Evolutionary conservation across 352 stramenopile genomes (phyloP).

Genomic region (Pythium sp.): DNA sequence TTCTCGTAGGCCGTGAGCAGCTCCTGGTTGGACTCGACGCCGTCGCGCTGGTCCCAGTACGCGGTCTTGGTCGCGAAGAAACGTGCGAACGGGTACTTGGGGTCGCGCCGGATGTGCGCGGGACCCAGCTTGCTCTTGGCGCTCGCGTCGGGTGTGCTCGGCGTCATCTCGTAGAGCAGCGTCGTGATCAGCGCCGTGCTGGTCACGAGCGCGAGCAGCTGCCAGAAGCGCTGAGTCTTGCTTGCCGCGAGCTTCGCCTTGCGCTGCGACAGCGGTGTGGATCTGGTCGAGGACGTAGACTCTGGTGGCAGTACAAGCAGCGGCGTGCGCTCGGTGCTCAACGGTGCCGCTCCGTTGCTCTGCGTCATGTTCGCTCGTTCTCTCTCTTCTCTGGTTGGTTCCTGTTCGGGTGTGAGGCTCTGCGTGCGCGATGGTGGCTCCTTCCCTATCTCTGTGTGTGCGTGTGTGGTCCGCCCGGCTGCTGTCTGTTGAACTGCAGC

Average conservation of each 20-base stretch:
- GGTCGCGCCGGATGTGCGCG: conserved; percentile 13
- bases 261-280: conserved; percentile 10
- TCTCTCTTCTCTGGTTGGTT: background rate
- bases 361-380: background rate
- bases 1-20: conserved; percentile 24
- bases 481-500: background rate
- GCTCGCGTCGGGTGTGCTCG: conserved; percentile 3
- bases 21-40: conserved; percentile 20
- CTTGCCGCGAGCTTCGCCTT: background rate
- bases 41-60: conserved; percentile 52
- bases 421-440: background rate
- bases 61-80: conserved; percentile 59
- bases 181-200: conserved; percentile 15
- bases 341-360: background rate
- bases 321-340: conserved; percentile 7
- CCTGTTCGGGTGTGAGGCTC: background rate
- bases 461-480: background rate
- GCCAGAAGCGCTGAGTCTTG: conserved; percentile 18
- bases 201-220: conserved; percentile 13
- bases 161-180: conserved; percentile 21
- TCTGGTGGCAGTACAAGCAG: background rate
- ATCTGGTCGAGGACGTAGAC: background rate
- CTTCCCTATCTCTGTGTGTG: background rate
- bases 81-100: conserved; percentile 21
- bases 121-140: conserved; percentile 8